These are phyloP conservation scores for Cladosporium sp. DNA, from an alignment of 2,329 filamentous ascomycete genomes.

Conservation along the genomic window DNA sequence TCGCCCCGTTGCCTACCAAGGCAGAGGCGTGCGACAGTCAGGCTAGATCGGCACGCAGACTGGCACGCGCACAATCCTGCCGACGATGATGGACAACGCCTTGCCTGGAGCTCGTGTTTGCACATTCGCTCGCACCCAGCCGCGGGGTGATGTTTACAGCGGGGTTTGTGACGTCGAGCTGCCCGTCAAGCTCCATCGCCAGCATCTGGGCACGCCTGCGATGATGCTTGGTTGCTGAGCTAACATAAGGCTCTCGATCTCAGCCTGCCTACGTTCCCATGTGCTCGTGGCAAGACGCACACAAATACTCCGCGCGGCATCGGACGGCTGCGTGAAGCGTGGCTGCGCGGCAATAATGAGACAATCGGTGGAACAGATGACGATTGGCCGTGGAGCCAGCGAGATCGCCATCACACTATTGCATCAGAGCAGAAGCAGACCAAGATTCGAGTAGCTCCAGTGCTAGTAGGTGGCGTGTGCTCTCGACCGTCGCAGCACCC, in stretches of 20 bases:
- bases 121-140: neutral
- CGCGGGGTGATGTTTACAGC: neutral
- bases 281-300: neutral
- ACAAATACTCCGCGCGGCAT: neutral
- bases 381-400: neutral
- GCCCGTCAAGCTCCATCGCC: too few relatives aligned
- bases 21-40: neutral
- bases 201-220: neutral
- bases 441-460: neutral
- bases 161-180: neutral
- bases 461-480: neutral
- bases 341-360: neutral
- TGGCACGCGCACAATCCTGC: neutral
- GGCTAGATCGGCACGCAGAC: neutral
- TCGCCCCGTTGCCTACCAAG: neutral
- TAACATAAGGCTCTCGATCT: neutral
- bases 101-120: neutral
- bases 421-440: neutral
- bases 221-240: neutral
- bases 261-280: neutral
- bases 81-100: neutral
- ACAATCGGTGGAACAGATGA: conserved; percentile 1
- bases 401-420: neutral
- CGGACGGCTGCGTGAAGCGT: neutral
- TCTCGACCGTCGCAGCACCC: neutral